phyloP scores from a whole-genome alignment of 2,329 filamentous ascomycete genomes.

The Trichoderma koningii region DNA sequence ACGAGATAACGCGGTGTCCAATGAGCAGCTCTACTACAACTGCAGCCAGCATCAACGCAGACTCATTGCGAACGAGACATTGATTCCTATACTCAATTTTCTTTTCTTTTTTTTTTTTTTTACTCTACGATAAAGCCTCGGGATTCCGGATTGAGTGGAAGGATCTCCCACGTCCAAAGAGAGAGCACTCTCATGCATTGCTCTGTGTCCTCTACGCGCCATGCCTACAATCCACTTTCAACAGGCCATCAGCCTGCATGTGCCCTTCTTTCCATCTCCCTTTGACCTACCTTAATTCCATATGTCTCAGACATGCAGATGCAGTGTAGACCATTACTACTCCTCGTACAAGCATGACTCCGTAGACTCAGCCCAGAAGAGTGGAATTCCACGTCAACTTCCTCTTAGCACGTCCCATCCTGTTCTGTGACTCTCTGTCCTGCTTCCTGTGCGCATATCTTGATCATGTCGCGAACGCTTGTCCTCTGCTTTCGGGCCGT shows the following conservation, averaged over 20 bases:
- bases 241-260: not conserved
- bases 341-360: not conserved
- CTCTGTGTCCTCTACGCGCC: not conserved
- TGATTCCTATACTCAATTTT: no score
- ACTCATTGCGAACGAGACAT: no score
- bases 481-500: constrained; percentile 29
- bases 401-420: not conserved
- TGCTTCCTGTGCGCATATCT: not conserved
- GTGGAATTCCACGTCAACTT: not conserved
- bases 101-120: no score
- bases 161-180: no score
- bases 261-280: constrained; percentile 15
- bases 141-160: no score
- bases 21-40: no score
- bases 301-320: constrained; percentile 17
- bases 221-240: not conserved
- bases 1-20: no score
- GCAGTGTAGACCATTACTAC: not conserved
- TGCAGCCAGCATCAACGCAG: no score
- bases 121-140: no score
- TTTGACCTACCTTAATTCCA: not conserved
- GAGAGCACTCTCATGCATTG: not conserved
- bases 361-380: not conserved
- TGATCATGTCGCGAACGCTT: constrained; percentile 29
- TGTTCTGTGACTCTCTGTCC: not conserved